A percentile compares a stretch with the other conserved stretches of the same genome.
Conservation (phyloP, 306 rosid genomes). For the Fagus crenata region DNA sequence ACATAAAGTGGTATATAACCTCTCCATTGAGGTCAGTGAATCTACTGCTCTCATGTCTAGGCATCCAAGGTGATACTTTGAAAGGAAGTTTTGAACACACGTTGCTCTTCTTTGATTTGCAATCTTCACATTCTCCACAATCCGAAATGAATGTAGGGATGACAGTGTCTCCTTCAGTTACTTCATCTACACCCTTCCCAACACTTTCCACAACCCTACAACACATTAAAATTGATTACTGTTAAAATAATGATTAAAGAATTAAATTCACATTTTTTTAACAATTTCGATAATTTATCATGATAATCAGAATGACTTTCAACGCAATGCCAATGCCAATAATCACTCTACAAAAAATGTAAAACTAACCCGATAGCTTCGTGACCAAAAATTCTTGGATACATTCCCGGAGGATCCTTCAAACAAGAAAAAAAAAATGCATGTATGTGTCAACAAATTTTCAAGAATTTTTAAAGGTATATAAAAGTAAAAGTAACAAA, state of each 20-base stretch:
- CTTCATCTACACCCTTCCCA: slow-evolving; percentile 66
- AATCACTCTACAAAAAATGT: background rate
- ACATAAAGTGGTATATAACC: slow-evolving; percentile 59
- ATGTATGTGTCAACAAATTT: background rate
- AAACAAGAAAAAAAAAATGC: background rate
- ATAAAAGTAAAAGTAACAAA: background rate
- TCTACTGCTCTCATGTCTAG: slow-evolving; percentile 55
- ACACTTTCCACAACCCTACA: slow-evolving; percentile 78
- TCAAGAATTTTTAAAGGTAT: background rate
- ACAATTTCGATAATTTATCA: too few relatives aligned
- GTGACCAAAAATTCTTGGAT: slow-evolving; percentile 80
- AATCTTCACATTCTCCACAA: slow-evolving; percentile 67
- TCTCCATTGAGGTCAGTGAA: slow-evolving; percentile 71
- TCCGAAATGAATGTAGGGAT: slow-evolving; percentile 68
- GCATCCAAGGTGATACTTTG: slow-evolving; percentile 54
- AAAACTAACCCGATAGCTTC: slow-evolving; percentile 77
- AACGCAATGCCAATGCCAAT: background rate
- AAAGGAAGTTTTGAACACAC: slow-evolving; percentile 66
- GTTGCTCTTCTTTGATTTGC: slow-evolving; percentile 68
- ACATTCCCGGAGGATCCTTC: slow-evolving; percentile 60
- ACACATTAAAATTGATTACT: background rate
- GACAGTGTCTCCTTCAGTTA: slow-evolving; percentile 66
- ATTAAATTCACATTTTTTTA: too few relatives aligned
- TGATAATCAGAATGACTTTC: background rate
- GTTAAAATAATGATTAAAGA: too few relatives aligned